Percentiles rank a stretch among this genome's conserved stretches.
These are phyloP conservation scores for Moesziomyces globuligerus DNA, from an alignment of 1,284 basidiomycete genomes.

Conservation along the genomic window DNA sequence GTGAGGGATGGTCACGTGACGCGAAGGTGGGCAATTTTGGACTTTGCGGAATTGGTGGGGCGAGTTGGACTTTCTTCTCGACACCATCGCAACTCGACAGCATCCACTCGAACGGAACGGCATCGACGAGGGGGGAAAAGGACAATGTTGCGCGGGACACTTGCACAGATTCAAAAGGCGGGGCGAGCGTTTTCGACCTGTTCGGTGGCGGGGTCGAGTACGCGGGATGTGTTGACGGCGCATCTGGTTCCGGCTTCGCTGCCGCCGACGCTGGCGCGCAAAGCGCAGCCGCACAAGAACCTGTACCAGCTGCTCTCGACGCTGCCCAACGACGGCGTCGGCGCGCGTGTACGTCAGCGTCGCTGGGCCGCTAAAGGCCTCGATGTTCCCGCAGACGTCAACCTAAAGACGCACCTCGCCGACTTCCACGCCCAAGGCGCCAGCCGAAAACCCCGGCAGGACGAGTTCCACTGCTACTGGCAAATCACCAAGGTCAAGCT, in stretches of 20 bases:
- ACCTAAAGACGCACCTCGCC: conserved; percentile 24
- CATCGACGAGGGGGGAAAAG: background rate
- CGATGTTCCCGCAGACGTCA: conserved; percentile 18
- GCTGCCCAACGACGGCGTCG: conserved; percentile 51
- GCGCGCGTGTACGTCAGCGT: conserved; percentile 34
- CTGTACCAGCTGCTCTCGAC: conserved; percentile 50
- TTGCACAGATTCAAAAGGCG: conserved; percentile 18
- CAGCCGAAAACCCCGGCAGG: conserved; percentile 14
- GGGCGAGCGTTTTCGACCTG: conserved; percentile 9
- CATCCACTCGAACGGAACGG: background rate
- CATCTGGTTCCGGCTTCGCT: conserved; percentile 33
- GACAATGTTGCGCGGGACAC: conserved; percentile 39
- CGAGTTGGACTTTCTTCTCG: conserved; percentile 3
- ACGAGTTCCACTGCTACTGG: conserved; percentile 49
- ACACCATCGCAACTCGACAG: conserved; percentile 11
- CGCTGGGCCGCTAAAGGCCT: conserved; percentile 49
- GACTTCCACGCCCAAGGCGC: conserved; percentile 6
- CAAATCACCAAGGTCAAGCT: conserved; percentile 46
- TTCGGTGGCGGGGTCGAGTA: too few relatives aligned
- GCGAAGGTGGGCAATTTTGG: background rate
- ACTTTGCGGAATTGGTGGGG: background rate
- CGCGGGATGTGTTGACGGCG: conserved; percentile 29
- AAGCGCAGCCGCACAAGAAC: conserved; percentile 37
- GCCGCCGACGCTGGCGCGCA: conserved; percentile 24
- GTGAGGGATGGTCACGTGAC: background rate